Evolutionary conservation across 495 filamentous ascomycete genomes (phyloP).

Genomic region (Filosporella fistucella): DNA sequence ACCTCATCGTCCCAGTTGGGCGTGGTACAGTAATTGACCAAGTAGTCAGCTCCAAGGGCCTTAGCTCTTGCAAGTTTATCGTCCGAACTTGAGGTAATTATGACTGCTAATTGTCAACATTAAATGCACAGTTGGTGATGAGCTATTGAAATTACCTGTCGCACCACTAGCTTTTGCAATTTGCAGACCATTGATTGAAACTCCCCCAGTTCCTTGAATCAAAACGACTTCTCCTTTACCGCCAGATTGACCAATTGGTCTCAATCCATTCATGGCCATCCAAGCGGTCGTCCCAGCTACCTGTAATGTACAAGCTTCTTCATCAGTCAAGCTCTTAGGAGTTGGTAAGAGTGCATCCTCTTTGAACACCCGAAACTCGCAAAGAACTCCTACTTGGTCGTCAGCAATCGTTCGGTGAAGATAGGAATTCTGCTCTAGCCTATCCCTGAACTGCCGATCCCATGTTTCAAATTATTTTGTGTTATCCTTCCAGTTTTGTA

Average conservation of each 20-base stretch:
- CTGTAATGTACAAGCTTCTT: slow-evolving; percentile 37
- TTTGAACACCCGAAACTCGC: slow-evolving; percentile 38
- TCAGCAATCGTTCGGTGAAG: too few species aligned
- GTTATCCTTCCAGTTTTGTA: slow-evolving; percentile 36
- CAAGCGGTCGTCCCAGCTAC: slow-evolving; percentile 42
- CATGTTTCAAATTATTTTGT: slow-evolving; percentile 26
- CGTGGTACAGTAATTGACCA: slow-evolving; percentile 39
- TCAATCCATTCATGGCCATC: slow-evolving; percentile 38
- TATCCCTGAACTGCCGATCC: slow-evolving; percentile 31
- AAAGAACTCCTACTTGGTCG: slow-evolving; percentile 35
- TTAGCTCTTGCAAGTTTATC: slow-evolving; percentile 36
- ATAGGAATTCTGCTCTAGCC: too few species aligned
- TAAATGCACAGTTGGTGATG: neutral
- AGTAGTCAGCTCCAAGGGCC: slow-evolving; percentile 35
- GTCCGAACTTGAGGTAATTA: slow-evolving; percentile 41
- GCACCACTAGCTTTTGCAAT: slow-evolving; percentile 33
- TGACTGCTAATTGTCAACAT: slow-evolving; percentile 28
- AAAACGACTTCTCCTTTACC: slow-evolving; percentile 31
- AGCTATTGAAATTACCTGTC: slow-evolving; percentile 26
- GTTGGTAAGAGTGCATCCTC: slow-evolving; percentile 30
- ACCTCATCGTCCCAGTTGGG: slow-evolving; percentile 40
- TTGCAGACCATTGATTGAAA: slow-evolving; percentile 32
- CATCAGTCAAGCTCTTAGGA: slow-evolving; percentile 34
- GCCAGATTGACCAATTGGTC: slow-evolving; percentile 31
- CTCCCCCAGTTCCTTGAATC: slow-evolving; percentile 41